phyloP scores from a whole-genome alignment of 75 land plant genomes.

The Cryptomeria japonica region DNA sequence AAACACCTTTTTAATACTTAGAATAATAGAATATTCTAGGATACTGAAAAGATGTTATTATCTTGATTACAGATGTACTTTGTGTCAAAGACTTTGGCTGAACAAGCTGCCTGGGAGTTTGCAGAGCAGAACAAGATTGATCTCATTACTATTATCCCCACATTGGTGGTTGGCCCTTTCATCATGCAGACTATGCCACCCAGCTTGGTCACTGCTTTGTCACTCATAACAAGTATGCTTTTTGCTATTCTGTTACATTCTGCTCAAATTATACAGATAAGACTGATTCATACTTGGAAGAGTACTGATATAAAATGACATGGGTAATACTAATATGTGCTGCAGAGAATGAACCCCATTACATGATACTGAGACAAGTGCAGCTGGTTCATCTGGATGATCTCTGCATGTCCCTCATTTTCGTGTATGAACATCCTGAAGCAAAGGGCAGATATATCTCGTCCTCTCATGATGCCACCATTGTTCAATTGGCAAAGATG shows the following conservation, averaged over 20 bases:
- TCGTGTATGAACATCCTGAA: constrained; percentile 60
- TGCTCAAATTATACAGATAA: not conserved
- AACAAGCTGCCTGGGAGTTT: constrained; percentile 74
- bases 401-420: constrained; percentile 64
- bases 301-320: not conserved
- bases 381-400: constrained; percentile 82
- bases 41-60: not conserved
- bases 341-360: constrained; percentile 19
- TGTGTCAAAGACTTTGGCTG: constrained; percentile 79
- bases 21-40: not conserved
- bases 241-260: not conserved
- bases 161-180: constrained; percentile 71
- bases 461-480: constrained; percentile 74
- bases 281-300: not conserved
- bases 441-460: constrained; percentile 88
- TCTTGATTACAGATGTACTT: constrained; percentile 62
- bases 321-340: not conserved
- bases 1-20: not conserved
- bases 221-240: constrained; percentile 57
- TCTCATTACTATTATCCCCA: constrained; percentile 27
- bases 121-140: constrained; percentile 48
- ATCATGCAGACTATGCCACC: constrained; percentile 58
- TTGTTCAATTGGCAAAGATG: constrained; percentile 48
- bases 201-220: constrained; percentile 58
- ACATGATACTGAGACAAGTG: constrained; percentile 18